These are phyloP conservation scores for Graphium sp. DNA, from an alignment of 2,329 filamentous ascomycete genomes.

Conservation along the genomic window DNA sequence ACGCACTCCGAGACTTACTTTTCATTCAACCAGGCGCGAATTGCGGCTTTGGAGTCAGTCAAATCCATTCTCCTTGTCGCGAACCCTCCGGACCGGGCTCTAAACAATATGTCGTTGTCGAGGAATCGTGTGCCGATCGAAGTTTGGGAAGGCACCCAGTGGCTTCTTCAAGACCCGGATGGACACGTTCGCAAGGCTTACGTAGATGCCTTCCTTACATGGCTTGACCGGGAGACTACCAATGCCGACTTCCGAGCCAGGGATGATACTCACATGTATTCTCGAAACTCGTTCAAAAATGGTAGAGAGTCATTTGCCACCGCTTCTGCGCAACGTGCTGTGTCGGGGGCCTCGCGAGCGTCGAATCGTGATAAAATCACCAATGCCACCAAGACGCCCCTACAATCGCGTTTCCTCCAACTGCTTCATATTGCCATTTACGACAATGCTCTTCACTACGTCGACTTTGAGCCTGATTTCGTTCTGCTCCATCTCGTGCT, in stretches of 20 bases:
- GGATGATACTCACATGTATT: conserved; percentile 34
- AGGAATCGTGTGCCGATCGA: conserved; percentile 62
- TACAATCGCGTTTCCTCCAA: conserved; percentile 67
- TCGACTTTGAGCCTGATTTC: conserved; percentile 58
- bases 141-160: conserved; percentile 94
- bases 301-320: conserved; percentile 17
- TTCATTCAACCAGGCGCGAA: conserved; percentile 34
- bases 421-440: conserved; percentile 79
- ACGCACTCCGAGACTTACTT: conserved; percentile 32
- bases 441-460: conserved; percentile 63
- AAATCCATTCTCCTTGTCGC: conserved; percentile 72
- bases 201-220: conserved; percentile 65
- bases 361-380: conserved; percentile 40
- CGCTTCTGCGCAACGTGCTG: conserved; percentile 37
- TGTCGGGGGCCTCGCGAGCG: conserved; percentile 54
- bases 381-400: conserved; percentile 30
- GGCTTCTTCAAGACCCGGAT: conserved; percentile 70
- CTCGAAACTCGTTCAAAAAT: conserved; percentile 23
- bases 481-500: conserved; percentile 64
- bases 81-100: conserved; percentile 46
- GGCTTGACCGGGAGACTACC: conserved; percentile 69
- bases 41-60: conserved; percentile 58
- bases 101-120: conserved; percentile 44
- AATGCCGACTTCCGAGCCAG: conserved; percentile 44
- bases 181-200: conserved; percentile 71